These are phyloP conservation scores for Lentinula sp. DNA, from an alignment of 768 basidiomycete species.

Conservation along the genomic window DNA sequence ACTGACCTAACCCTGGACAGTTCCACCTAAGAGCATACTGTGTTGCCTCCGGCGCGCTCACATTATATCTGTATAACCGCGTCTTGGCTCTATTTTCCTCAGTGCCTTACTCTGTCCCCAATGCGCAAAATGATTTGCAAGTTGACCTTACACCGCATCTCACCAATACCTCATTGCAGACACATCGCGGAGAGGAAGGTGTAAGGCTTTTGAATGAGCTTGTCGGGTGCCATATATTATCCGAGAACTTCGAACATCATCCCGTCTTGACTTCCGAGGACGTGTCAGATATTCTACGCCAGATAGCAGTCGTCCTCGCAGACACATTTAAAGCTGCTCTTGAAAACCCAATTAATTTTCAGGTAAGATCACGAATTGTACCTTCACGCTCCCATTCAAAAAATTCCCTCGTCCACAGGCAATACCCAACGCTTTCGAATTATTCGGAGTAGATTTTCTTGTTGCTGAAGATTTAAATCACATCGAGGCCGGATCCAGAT, in stretches of 20 bases:
- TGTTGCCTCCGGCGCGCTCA: slow-evolving; percentile 68
- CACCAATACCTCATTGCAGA: slow-evolving; percentile 90
- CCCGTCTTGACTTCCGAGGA: slow-evolving; percentile 25
- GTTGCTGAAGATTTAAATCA: slow-evolving; percentile 40
- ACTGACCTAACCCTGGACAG: slow-evolving; percentile 30
- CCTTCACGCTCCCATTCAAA: neutral
- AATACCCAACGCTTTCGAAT: slow-evolving; percentile 87
- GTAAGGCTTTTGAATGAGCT: slow-evolving; percentile 83
- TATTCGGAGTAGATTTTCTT: slow-evolving; percentile 92
- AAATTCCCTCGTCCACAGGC: slow-evolving; percentile 36
- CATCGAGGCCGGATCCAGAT: slow-evolving; percentile 15
- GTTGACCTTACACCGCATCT: slow-evolving; percentile 67
- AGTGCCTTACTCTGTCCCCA: slow-evolving; percentile 55
- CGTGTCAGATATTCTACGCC: slow-evolving; percentile 41
- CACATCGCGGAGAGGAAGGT: slow-evolving; percentile 53
- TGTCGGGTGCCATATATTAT: slow-evolving; percentile 52
- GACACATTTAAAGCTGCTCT: slow-evolving; percentile 86
- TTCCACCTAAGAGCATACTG: slow-evolving; percentile 94
- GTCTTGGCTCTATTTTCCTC: slow-evolving; percentile 88
- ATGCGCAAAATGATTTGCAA: slow-evolving; percentile 15
- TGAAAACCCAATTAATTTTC: slow-evolving; percentile 78
- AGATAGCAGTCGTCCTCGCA: slow-evolving; percentile 59
- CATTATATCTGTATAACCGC: slow-evolving; percentile 74
- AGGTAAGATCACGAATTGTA: slow-evolving; percentile 36
- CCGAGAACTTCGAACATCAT: slow-evolving; percentile 12